Percentiles rank a stretch among this genome's conserved stretches.
These are phyloP conservation scores for Kluyveromyces starmeri DNA, from an alignment of 805 yeast genomes.

Conservation along the genomic window DNA sequence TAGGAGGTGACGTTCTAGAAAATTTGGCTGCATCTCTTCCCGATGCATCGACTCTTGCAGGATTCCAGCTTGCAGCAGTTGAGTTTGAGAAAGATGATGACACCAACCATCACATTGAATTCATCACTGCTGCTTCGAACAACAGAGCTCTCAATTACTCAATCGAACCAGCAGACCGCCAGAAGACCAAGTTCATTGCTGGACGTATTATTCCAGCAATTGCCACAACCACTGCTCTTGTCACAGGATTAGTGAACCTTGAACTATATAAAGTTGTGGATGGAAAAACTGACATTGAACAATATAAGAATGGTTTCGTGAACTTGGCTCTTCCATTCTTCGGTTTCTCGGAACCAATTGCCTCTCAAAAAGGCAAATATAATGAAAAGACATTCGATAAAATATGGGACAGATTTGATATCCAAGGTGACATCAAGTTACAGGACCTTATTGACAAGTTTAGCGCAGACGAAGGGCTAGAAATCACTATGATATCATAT, in stretches of 20 bases:
- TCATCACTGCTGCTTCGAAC: constrained; percentile 91
- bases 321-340: constrained; percentile 91
- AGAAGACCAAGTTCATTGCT: constrained; percentile 92
- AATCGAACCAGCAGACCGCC: constrained; percentile 80
- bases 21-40: constrained; percentile 74
- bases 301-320: constrained; percentile 85
- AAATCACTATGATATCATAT: constrained; percentile 82
- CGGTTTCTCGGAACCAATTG: constrained; percentile 94
- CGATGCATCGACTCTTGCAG: constrained; percentile 78
- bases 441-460: constrained; percentile 67
- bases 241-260: constrained; percentile 87
- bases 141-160: constrained; percentile 88
- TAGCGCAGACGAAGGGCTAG: constrained; percentile 73
- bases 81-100: constrained; percentile 99
- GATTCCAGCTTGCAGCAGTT: constrained; percentile 77
- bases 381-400: constrained; percentile 71
- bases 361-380: constrained; percentile 73
- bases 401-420: constrained; percentile 92
- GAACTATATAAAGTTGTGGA: constrained; percentile 88
- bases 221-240: constrained; percentile 98
- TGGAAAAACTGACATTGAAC: constrained; percentile 64
- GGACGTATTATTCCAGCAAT: constrained; percentile 98
- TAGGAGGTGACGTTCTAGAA: constrained; percentile 58
- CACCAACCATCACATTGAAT: constrained; percentile 90
- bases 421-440: constrained; percentile 68